Percentiles rank a stretch among this genome's conserved stretches.
These are phyloP conservation scores for Colletotrichum australisinense DNA, from an alignment of 2,329 filamentous ascomycete species.

Conservation along the genomic window DNA sequence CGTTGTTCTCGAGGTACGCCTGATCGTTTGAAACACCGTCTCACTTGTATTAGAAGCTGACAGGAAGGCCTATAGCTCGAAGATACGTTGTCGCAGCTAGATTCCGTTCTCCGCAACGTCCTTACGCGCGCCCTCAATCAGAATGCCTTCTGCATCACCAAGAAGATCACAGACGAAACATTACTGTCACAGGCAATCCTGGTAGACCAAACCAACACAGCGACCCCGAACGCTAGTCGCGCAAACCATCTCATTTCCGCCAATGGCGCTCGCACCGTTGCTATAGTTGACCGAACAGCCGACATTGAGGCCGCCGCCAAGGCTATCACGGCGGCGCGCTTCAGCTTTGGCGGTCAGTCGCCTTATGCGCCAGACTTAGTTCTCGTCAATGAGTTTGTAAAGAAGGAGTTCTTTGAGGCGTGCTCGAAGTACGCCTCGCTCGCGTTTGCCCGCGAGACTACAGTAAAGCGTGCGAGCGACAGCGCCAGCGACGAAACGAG, in stretches of 20 bases:
- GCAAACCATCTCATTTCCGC: conserved; percentile 35
- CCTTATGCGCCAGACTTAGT: conserved; percentile 72
- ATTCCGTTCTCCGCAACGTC: conserved; percentile 18
- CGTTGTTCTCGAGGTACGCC: conserved; percentile 41
- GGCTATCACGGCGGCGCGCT: conserved; percentile 63
- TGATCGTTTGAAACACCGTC: conserved; percentile 33
- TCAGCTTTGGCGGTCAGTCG: conserved; percentile 65
- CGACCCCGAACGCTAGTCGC: neutral
- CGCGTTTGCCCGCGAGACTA: conserved; percentile 48
- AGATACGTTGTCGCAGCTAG: conserved; percentile 23
- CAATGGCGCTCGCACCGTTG: conserved; percentile 51
- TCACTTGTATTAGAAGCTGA: neutral
- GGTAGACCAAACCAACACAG: conserved; percentile 21
- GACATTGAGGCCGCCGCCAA: conserved; percentile 64
- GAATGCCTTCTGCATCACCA: conserved; percentile 29
- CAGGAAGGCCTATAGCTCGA: conserved; percentile 9
- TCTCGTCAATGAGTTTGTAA: conserved; percentile 72
- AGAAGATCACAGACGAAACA: conserved; percentile 15
- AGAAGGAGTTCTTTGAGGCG: conserved; percentile 62
- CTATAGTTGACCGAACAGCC: conserved; percentile 71
- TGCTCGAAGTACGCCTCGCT: conserved; percentile 28
- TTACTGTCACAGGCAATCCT: conserved; percentile 21
- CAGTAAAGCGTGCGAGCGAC: conserved; percentile 32
- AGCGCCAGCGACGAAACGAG: conserved; percentile 38
- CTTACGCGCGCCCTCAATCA: conserved; percentile 23